Evolutionary conservation across 1,139 yeast genomes (phyloP), one percentile per base, ranked within the genome.

Genomic region (Blastobotrys aristatus): DNA sequence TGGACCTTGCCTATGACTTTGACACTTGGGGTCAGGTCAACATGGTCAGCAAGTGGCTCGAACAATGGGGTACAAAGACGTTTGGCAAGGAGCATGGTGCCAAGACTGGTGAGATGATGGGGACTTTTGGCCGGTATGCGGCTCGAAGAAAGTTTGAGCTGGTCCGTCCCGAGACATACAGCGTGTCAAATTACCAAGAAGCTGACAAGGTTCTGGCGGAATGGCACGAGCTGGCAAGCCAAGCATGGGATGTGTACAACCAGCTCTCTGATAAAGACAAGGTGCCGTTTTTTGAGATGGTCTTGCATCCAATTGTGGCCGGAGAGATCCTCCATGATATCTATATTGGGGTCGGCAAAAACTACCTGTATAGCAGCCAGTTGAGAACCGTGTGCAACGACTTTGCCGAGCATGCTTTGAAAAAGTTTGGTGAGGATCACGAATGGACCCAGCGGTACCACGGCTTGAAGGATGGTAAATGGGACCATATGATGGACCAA

Each of bases 401-500:
- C 31, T 21, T 40, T 32, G 55, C 53, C 3, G 30, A 34, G 24
- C 24, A 35, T 8, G 56, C 52, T 5, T 39, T 51, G 8, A 49
- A 51, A 7, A 38, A 37, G 4, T 46, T 53, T 34, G 48, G 51
- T 16, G 41, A 29, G 3, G 57, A 54, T 39, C 43, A 48, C 34
- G 46, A 50, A 29, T 24, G 52, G 20, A 39, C 46, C n/a, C 37
- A 41, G n/a, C 47, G 48, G 29, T 53, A 52, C 36, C 53, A 53
- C 26, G 43, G 39, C 6, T 30, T 53, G 37, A 42, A 53, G 4
- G 54, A 43, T 39, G 57, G 57, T 20, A 54, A 54, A 27, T 54
- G 56, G 57, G 49, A 54, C 36, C 56, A 53, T 32, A 53, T 54
- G 53, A 47, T 54, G 53, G 53, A 50, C 20, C 56, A 54, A 43